Percentiles rank a stretch among this genome's conserved stretches.
phyloP scores from a whole-genome alignment of 306 rosid genomes.

The Fragaria nilgerrensis region DNA sequence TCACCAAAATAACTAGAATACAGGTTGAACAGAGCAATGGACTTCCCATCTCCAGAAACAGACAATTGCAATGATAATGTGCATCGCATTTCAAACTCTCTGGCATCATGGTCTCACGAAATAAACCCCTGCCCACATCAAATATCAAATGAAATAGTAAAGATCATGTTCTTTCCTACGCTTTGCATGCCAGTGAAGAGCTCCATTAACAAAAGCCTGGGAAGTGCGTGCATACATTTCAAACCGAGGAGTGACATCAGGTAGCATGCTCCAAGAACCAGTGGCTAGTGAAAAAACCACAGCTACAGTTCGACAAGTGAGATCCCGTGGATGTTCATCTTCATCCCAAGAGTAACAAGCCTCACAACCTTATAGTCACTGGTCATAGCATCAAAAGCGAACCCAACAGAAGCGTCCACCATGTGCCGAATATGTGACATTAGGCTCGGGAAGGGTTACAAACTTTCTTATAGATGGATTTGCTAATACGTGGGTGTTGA shows the following conservation, averaged over 20 bases:
- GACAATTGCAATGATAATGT: not conserved
- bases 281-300: not conserved
- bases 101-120: not conserved
- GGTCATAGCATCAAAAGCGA: not conserved
- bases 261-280: not conserved
- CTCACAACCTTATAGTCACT: not conserved
- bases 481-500: not conserved
- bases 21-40: not conserved
- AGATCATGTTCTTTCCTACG: not conserved
- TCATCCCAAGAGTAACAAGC: not conserved
- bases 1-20: not conserved
- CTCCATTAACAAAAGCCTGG: constrained; percentile 5
- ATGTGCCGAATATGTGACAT: not conserved
- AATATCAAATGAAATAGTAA: not conserved
- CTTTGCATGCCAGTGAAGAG: not conserved
- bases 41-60: not conserved
- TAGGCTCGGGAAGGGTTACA: not conserved
- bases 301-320: not conserved
- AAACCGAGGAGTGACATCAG: not conserved
- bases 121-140: not conserved
- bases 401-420: not conserved
- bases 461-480: not conserved
- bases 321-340: not conserved
- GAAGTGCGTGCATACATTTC: not conserved
- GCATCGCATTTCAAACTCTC: not conserved